Percentiles rank a stretch among this genome's conserved stretches.
These are phyloP conservation scores for Colletotrichum gigasporum DNA, from an alignment of 2,329 filamentous ascomycete genomes.

Conservation along the genomic window DNA sequence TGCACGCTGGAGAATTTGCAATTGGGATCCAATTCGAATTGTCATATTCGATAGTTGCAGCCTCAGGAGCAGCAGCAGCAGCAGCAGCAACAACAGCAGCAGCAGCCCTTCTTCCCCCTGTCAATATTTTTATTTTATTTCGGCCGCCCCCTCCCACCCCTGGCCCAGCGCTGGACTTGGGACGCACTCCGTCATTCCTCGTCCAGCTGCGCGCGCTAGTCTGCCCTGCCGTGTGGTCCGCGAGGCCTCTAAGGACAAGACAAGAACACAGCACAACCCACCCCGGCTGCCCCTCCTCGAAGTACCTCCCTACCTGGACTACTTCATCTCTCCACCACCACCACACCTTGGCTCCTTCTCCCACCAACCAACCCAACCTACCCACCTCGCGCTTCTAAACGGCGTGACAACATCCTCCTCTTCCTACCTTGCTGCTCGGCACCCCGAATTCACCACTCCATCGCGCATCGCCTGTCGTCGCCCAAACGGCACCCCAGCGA, in stretches of 20 bases:
- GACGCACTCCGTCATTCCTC: slow-evolving; percentile 31
- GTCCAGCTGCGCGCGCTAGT: slow-evolving; percentile 30
- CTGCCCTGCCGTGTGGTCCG: slow-evolving; percentile 30
- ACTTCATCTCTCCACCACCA: background rate
- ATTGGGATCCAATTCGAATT: background rate
- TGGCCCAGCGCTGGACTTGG: slow-evolving; percentile 20
- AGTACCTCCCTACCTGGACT: slow-evolving; percentile 22
- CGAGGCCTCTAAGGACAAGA: slow-evolving; percentile 18
- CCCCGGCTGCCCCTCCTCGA: slow-evolving; percentile 21
- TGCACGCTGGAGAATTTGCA: background rate
- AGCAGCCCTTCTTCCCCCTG: background rate
- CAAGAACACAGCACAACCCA: slow-evolving; percentile 15
- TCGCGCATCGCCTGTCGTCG: background rate
- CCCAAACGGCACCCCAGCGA: slow-evolving; percentile 16
- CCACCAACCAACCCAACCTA: slow-evolving; percentile 23
- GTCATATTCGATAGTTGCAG: background rate
- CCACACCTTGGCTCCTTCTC: slow-evolving; percentile 10
- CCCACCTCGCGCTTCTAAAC: slow-evolving; percentile 23
- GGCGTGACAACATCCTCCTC: slow-evolving; percentile 28
- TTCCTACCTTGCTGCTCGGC: slow-evolving; percentile 13
- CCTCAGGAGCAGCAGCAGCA: background rate
- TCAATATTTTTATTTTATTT: background rate
- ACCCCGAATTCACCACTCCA: slow-evolving; percentile 22
- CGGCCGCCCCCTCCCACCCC: background rate
- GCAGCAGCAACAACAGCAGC: background rate